Evolutionary conservation across 1,284 basidiomycete species (phyloP).

Genomic region (Trichosporon sp.): DNA sequence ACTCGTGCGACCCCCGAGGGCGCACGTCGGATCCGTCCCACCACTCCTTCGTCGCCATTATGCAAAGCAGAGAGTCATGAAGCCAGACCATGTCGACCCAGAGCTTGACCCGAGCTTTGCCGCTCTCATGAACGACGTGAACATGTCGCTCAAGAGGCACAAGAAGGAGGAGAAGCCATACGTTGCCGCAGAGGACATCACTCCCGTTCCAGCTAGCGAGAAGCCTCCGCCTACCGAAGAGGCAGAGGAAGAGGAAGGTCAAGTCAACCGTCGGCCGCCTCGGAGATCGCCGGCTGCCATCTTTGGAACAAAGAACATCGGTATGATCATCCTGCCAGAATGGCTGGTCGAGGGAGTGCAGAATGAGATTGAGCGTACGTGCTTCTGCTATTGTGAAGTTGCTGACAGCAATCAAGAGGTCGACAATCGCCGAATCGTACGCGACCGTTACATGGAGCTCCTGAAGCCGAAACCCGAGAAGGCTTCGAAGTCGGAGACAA

Average conservation of each 20-base stretch:
- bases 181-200: not conserved
- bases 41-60: not conserved
- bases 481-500: constrained; percentile 1
- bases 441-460: constrained; percentile 25
- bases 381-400: no score
- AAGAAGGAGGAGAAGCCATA: not conserved
- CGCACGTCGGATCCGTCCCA: not conserved
- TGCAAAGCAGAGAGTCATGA: not conserved
- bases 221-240: not conserved
- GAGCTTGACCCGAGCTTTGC: constrained; percentile 11
- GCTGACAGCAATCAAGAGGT: constrained; percentile 5
- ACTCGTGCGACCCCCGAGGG: not conserved
- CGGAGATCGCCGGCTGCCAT: constrained; percentile 71
- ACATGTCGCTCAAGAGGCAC: not conserved
- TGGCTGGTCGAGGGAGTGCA: constrained; percentile 53
- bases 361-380: constrained; percentile 41
- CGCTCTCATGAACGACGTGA: constrained; percentile 7
- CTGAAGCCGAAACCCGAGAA: constrained; percentile 16
- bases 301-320: constrained; percentile 67
- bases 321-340: constrained; percentile 62
- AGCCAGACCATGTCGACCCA: not conserved
- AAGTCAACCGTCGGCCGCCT: constrained; percentile 30
- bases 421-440: constrained; percentile 23
- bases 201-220: not conserved
- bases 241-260: constrained; percentile 7